Conservation (phyloP, 352 stramenopile species). For the Blastocystis sp. region DNA sequence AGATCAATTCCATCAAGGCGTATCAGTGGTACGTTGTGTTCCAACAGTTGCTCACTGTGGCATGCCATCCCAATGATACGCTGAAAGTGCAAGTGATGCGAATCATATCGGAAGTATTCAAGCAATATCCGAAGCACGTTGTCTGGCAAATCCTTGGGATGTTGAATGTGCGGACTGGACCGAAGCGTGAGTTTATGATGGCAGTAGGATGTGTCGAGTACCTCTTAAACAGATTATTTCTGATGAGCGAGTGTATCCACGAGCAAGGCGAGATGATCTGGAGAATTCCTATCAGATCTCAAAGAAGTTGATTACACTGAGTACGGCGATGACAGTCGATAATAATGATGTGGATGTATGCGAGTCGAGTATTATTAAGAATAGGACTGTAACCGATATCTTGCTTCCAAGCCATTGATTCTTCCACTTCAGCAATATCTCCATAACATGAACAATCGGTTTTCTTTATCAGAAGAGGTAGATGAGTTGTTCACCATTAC, state of each 20-base stretch:
- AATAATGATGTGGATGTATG: slow-evolving; percentile 69
- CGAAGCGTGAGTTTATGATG: slow-evolving; percentile 69
- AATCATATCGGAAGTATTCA: slow-evolving; percentile 69
- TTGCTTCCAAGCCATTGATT: slow-evolving; percentile 64
- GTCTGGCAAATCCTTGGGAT: slow-evolving; percentile 93
- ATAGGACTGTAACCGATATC: slow-evolving; percentile 78
- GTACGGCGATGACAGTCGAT: slow-evolving; percentile 70
- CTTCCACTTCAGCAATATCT: slow-evolving; percentile 45
- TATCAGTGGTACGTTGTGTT: slow-evolving; percentile 94
- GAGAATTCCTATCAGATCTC: background rate
- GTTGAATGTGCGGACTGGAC: slow-evolving; percentile 66
- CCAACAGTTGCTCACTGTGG: slow-evolving; percentile 91
- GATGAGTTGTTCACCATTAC: background rate
- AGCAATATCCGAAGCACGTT: slow-evolving; percentile 85
- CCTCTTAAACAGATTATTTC: slow-evolving; percentile 65
- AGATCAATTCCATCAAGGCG: slow-evolving; percentile 58
- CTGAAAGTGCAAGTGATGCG: slow-evolving; percentile 69
- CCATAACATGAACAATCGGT: slow-evolving; percentile 2
- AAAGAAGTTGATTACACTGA: slow-evolving; percentile 58
- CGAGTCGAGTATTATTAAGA: slow-evolving; percentile 86
- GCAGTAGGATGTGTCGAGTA: slow-evolving; percentile 66
- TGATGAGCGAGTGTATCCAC: slow-evolving; percentile 71
- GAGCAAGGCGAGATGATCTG: slow-evolving; percentile 69
- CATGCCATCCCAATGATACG: slow-evolving; percentile 81
- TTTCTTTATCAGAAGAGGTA: slow-evolving; percentile 63